phyloP scores from a whole-genome alignment of 805 yeast species.

The Hanseniaspora mollemarum region DNA sequence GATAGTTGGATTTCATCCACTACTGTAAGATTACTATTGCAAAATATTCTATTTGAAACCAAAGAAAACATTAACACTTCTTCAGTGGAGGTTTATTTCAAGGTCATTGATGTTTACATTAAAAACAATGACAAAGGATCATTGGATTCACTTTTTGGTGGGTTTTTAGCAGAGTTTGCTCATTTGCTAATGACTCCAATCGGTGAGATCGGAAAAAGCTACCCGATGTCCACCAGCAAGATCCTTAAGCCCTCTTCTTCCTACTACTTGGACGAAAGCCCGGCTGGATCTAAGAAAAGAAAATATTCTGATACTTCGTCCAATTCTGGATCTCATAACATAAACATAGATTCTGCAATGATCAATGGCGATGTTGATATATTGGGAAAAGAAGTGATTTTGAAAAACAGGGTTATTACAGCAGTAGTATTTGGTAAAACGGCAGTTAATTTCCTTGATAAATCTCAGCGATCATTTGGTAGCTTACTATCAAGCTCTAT shows the following conservation, averaged over 20 bases:
- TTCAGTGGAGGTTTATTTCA: constrained; percentile 51
- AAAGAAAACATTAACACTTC: constrained; percentile 57
- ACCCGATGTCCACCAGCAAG: constrained; percentile 64
- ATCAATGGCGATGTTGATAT: constrained; percentile 81
- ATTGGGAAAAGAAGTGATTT: constrained; percentile 62
- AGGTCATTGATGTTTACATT: constrained; percentile 40
- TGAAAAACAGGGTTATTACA: constrained; percentile 64
- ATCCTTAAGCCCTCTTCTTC: constrained; percentile 61
- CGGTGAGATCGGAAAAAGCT: constrained; percentile 81
- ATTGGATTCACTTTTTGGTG: constrained; percentile 39
- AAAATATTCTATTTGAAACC: constrained; percentile 81
- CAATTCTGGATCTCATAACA: constrained; percentile 36
- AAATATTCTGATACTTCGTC: constrained; percentile 32
- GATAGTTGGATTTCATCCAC: constrained; percentile 70
- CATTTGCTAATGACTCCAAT: constrained; percentile 81
- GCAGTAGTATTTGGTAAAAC: constrained; percentile 65
- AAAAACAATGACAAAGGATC: constrained; percentile 23
- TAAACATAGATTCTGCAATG: constrained; percentile 89
- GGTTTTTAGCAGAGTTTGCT: constrained; percentile 50
- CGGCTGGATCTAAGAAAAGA: constrained; percentile 23
- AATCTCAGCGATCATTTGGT: constrained; percentile 32
- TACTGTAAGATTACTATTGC: constrained; percentile 65
- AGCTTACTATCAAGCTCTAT: constrained; percentile 34
- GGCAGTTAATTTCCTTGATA: constrained; percentile 39
- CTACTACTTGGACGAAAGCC: constrained; percentile 27